Percentiles rank a stretch among this genome's conserved stretches.
Evolutionary conservation across 257 asterid species (phyloP).

Genomic region (Datura wrightii): DNA sequence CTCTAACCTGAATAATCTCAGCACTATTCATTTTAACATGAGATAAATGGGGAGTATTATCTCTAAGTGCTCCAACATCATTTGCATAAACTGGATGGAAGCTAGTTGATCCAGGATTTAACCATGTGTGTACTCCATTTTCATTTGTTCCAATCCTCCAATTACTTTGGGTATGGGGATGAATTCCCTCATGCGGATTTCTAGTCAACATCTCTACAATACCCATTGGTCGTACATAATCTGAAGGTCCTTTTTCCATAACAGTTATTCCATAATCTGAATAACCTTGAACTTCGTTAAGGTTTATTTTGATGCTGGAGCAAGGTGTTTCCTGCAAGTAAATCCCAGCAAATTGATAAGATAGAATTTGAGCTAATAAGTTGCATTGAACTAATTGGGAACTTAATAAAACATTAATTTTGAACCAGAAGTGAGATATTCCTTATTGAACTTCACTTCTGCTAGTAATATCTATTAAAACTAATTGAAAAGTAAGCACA

Average conservation of each 20-base stretch:
- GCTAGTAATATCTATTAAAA: too few relatives aligned
- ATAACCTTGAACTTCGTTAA: not conserved
- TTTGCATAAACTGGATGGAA: constrained; percentile 43
- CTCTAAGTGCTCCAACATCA: not conserved
- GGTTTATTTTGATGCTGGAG: not conserved
- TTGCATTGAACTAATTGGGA: not conserved
- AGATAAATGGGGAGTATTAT: too few relatives aligned
- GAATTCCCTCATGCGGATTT: constrained; percentile 35
- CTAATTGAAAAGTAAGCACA: not conserved
- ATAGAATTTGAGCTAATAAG: not conserved
- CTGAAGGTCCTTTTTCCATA: not conserved
- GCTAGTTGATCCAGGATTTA: not conserved
- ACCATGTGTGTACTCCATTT: not conserved
- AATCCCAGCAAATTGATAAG: not conserved
- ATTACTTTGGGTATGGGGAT: not conserved
- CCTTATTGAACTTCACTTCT: not conserved
- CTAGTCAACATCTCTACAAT: not conserved
- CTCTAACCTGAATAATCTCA: constrained; percentile 34
- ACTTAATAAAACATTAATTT: not conserved
- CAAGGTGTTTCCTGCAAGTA: constrained; percentile 52
- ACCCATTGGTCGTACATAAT: not conserved
- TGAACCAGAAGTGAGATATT: not conserved
- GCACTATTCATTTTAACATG: constrained; percentile 30
- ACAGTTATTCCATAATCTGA: too few relatives aligned
- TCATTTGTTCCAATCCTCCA: too few relatives aligned